Evolutionary conservation across 2,329 filamentous ascomycete species (phyloP), one percentile per base, ranked within the genome.

Genomic region (Chaetoscypha palmicola): DNA sequence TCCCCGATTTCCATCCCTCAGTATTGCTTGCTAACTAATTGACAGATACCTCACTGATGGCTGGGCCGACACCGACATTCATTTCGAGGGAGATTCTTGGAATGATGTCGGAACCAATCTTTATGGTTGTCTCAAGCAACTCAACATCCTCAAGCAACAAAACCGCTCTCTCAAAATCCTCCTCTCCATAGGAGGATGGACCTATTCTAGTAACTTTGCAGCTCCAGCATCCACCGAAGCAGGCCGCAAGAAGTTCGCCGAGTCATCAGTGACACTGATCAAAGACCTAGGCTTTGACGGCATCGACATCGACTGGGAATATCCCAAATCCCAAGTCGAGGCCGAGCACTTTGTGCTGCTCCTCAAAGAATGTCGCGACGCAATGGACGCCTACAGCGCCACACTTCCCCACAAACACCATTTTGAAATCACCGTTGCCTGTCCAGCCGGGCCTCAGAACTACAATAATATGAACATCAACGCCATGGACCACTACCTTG

Each of bases 171-270:
- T 96, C 49, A 95, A 95, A 64, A 71, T 92, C 3, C 73, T 96
- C 10, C 75, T 96, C 3, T 89, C 83, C 42, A 86, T 96, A 49
- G 90, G 90, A 49, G 91, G 91, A 39, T 96, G 89, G 89, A 94
- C 89, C 0, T 95, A 94, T 64, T 86, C 83, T 50, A 70, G 76
- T 63, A 92, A 94, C 67, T 94, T 96, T 65, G 74, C 77, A n/a
- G 68, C 66, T 21, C 84, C 88, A 0, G 83, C 83, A 1, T 84
- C 83, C 32, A 88, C 84, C 0, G 70, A 77, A 0, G 65, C 74
- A 19, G 87, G 88, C 7, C 77, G 89, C 5, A 69, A 72, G 22
- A 73, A 62, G 1, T 96, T 96, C 65, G 90, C 88, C 7, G 69
- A 74, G 39, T 79, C 77, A 21, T 82, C 86, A 24, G 83, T 94